Conservation (phyloP, 306 rosid genomes). For the Gillenia trifoliata region DNA sequence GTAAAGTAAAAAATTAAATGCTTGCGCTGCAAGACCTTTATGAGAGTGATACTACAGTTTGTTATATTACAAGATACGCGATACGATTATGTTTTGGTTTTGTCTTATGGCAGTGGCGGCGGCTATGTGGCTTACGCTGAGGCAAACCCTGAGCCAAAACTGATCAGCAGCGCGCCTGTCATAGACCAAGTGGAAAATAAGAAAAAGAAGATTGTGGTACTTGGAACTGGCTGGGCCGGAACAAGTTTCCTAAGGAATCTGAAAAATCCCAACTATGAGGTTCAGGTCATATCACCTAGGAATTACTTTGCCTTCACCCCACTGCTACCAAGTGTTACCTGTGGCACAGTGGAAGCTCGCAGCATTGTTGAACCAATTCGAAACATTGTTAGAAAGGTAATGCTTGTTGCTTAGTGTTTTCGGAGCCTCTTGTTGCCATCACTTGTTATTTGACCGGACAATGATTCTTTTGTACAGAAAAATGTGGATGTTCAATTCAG, state of each 20-base stretch:
- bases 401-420: neutral
- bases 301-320: slow-evolving; percentile 95
- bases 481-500: slow-evolving; percentile 45
- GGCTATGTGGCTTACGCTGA: slow-evolving; percentile 68
- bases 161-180: slow-evolving; percentile 10
- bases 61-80: neutral
- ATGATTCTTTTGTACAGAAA: slow-evolving; percentile 49
- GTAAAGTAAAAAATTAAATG: neutral
- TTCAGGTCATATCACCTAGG: slow-evolving; percentile 85
- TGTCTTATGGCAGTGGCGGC: slow-evolving; percentile 58
- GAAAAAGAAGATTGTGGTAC: slow-evolving; percentile 81
- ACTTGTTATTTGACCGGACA: slow-evolving; percentile 2
- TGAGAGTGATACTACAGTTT: neutral
- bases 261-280: slow-evolving; percentile 57
- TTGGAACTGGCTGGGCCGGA: slow-evolving; percentile 99
- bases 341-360: slow-evolving; percentile 92
- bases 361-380: slow-evolving; percentile 94
- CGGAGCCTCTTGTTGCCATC: too few relatives aligned
- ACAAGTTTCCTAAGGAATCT: slow-evolving; percentile 86
- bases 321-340: slow-evolving; percentile 85
- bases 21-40: neutral
- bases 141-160: slow-evolving; percentile 31
- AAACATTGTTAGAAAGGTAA: slow-evolving; percentile 70
- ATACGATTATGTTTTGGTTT: neutral
- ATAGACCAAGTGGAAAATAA: slow-evolving; percentile 32